Evolutionary conservation across 495 filamentous ascomycete genomes (phyloP).

Genomic region (Xylaria cubensis): DNA sequence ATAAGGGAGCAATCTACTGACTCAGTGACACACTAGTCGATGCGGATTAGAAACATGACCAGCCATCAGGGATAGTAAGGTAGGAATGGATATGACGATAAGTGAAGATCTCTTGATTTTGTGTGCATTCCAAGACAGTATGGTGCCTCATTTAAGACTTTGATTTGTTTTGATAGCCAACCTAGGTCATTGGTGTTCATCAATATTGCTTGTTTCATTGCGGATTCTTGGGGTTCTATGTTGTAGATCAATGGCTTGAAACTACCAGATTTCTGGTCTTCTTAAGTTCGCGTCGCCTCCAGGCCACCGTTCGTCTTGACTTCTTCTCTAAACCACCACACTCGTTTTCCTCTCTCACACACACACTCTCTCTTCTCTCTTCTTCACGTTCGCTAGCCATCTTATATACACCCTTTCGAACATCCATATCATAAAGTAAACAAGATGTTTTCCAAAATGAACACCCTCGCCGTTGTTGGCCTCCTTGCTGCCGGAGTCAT

Average conservation of each 20-base stretch:
- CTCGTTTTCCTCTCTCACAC: not conserved
- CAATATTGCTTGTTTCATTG: constrained; percentile 41
- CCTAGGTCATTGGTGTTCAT: constrained; percentile 31
- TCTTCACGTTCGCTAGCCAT: constrained; percentile 20
- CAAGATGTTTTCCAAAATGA: constrained; percentile 37
- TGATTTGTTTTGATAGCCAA: constrained; percentile 34
- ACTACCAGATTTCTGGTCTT: constrained; percentile 29
- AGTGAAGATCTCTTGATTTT: constrained; percentile 12
- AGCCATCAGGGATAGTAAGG: constrained; percentile 19
- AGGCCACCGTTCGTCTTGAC: not conserved
- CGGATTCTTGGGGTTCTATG: constrained; percentile 28
- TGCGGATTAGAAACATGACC: constrained; percentile 28
- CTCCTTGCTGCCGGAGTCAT: constrained; percentile 39
- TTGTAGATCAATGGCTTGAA: constrained; percentile 28
- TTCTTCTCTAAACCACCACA: constrained; percentile 10
- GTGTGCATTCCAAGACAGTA: constrained; percentile 41
- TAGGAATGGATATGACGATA: constrained; percentile 29
- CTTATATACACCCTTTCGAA: not conserved
- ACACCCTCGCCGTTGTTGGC: constrained; percentile 23
- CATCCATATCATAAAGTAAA: not conserved
- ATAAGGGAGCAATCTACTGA: constrained; percentile 27
- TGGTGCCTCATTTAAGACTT: constrained; percentile 31
- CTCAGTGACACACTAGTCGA: constrained; percentile 27
- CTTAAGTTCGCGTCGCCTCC: constrained; percentile 32
- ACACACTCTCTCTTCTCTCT: not conserved